Base-by-base conservation (phyloP, 352 stramenopile genomes). In the Lagenidium giganteum region DNA sequence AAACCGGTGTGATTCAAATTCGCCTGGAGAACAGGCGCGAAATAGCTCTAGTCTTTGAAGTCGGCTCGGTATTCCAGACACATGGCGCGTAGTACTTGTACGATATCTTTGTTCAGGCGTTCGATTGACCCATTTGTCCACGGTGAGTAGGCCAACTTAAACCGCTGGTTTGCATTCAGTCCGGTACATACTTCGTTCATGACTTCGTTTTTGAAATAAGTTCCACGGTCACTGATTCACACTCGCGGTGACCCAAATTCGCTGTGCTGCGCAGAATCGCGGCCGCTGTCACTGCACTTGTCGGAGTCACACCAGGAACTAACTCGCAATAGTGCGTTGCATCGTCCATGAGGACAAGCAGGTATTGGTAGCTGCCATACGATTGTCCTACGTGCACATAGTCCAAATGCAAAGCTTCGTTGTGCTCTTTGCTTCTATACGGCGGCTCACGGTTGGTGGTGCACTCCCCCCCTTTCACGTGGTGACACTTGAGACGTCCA, bases 81-180 rank as follows among this genome's bases (percentile, higher is more conserved):
- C 3, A 66, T 33, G 0, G 54, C 52, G 8, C 44, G 1, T 18
- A 69, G 3, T 2, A 57, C 53, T 54, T 74, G 59, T 0, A 74
- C 21, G 14, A 59, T 39, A 28, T 60, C 50, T 8, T 41, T 34
- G 12, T 67, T 64, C 1, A 67, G 27, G 1, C 51, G 42, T 33
- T 68, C 61, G 0, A 68, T 35, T 4, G 52, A 60, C 2, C 61
- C 60, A 38, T 70, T 71, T 1, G 57, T 51, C 48, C 54, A 77
- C 17, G 50, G 59, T 16, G 45, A 58, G 25, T 70, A 70, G 1
- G 49, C 45, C 3, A 52, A 25, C 7, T 31, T 54, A 26, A 76
- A 61, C 20, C 56, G 29, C 22, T 66, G 64, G 9, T 62, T 25
- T 18, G 32, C 52, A 28, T 38, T 55, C 2, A 69, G 42, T 1